phyloP scores from a whole-genome alignment of 176 grass and related monocot species.

The Puccinellia tenuiflora region DNA sequence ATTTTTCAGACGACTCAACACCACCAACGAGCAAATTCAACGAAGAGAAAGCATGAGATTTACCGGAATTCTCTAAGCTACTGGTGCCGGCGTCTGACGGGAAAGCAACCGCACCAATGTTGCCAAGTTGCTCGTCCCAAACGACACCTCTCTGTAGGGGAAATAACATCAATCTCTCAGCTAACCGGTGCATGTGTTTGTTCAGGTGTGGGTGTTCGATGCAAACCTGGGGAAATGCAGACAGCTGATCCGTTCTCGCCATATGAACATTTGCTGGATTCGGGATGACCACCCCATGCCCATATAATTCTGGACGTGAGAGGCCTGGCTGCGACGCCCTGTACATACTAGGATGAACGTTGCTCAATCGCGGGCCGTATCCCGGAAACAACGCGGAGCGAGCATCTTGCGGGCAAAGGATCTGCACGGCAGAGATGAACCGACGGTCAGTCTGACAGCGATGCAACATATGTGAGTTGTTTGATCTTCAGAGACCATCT shows the following conservation, averaged over 20 bases:
- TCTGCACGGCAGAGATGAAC: conserved; percentile 28
- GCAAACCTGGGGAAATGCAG: conserved; percentile 48
- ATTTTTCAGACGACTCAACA: background rate
- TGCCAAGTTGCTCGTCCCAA: conserved; percentile 51
- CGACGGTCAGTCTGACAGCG: background rate
- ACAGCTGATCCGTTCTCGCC: conserved; percentile 23
- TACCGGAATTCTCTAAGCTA: conserved; percentile 37
- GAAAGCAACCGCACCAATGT: conserved; percentile 37
- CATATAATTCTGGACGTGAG: conserved; percentile 25
- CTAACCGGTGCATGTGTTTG: background rate
- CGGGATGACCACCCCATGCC: conserved; percentile 8
- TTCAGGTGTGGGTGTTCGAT: background rate
- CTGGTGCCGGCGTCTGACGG: conserved; percentile 18
- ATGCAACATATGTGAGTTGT: background rate
- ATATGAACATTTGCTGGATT: conserved; percentile 24
- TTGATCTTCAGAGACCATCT: conserved; percentile 12
- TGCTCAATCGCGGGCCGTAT: conserved; percentile 36
- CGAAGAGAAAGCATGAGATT: background rate
- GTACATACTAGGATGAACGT: conserved; percentile 39
- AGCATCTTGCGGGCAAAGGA: conserved; percentile 43
- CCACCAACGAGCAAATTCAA: background rate
- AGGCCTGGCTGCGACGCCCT: conserved; percentile 27
- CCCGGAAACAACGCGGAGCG: conserved; percentile 30
- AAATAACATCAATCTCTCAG: background rate
- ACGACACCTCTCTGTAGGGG: conserved; percentile 26